Conservation (phyloP, 2,329 filamentous ascomycete species). For the Fusarium chuoi region DNA sequence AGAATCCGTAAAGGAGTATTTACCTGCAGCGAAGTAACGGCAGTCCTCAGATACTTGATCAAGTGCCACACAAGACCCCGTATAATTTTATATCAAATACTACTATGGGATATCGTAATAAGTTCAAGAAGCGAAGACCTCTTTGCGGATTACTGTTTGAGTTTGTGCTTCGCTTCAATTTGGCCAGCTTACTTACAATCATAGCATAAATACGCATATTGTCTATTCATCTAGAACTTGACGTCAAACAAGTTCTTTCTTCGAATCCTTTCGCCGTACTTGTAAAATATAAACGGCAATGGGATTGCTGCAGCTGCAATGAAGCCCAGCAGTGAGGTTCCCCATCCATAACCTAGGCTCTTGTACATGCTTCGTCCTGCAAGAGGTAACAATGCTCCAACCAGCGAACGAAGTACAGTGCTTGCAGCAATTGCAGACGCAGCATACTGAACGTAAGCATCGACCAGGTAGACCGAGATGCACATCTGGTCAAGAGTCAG, state of each 20-base stretch:
- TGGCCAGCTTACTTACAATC: background rate
- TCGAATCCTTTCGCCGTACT: constrained; percentile 52
- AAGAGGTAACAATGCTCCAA: constrained; percentile 71
- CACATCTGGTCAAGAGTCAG: constrained; percentile 51
- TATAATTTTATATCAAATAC: background rate
- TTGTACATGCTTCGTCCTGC: constrained; percentile 59
- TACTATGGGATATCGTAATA: background rate
- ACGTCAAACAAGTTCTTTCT: constrained; percentile 45
- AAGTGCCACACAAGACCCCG: background rate
- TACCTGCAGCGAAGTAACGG: constrained; percentile 19
- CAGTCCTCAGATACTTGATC: background rate
- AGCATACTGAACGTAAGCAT: constrained; percentile 43
- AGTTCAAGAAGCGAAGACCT: background rate
- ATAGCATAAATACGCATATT: background rate
- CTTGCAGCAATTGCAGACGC: constrained; percentile 46
- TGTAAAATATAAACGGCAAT: constrained; percentile 51
- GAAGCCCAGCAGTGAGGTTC: constrained; percentile 57
- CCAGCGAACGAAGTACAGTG: constrained; percentile 61
- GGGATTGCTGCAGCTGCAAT: constrained; percentile 57
- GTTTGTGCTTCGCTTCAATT: background rate
- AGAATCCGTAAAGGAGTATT: constrained; percentile 19
- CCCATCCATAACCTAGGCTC: constrained; percentile 60
- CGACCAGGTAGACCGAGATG: constrained; percentile 70
- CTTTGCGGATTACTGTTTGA: background rate
- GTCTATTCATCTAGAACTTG: constrained; percentile 27